phyloP scores from a whole-genome alignment of 768 basidiomycete species.

The Panus rudis region DNA sequence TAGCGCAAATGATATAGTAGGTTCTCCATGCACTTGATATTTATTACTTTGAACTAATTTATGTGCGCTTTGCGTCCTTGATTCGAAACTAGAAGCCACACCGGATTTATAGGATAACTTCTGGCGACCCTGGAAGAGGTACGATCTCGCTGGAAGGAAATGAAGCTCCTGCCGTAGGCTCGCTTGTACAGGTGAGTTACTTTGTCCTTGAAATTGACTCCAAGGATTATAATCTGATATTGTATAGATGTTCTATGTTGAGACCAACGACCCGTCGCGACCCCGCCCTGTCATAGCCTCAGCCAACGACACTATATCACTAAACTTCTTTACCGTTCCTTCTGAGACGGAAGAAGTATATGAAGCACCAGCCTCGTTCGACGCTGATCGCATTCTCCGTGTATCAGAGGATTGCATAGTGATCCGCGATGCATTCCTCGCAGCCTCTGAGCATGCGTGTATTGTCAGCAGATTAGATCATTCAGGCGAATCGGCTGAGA shows the following conservation, averaged over 20 bases:
- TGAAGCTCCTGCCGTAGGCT: slow-evolving; percentile 43
- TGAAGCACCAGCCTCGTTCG: not conserved
- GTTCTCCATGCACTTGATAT: too few relatives aligned
- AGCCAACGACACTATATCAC: too few relatives aligned
- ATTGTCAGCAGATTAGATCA: too few relatives aligned
- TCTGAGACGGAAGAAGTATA: not conserved
- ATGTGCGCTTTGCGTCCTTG: not conserved
- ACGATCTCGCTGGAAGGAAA: slow-evolving; percentile 52
- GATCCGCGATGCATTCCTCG: slow-evolving; percentile 3
- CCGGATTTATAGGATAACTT: slow-evolving; percentile 51
- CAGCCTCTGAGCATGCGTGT: slow-evolving; percentile 9
- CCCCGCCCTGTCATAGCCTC: too few relatives aligned
- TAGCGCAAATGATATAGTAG: slow-evolving; percentile 14
- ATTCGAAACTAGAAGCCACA: slow-evolving; percentile 25
- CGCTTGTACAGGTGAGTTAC: slow-evolving; percentile 42
- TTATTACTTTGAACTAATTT: not conserved
- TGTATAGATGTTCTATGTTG: slow-evolving; percentile 4
- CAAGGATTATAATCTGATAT: not conserved
- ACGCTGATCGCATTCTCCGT: not conserved
- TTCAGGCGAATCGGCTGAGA: too few relatives aligned
- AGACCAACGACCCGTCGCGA: not conserved
- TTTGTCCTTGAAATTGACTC: too few relatives aligned
- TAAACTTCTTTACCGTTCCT: not conserved
- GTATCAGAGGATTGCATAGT: not conserved
- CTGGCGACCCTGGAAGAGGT: slow-evolving; percentile 69